Evolutionary conservation across 2,329 filamentous ascomycete genomes (phyloP), one percentile per base, ranked within the genome.

Genomic region (Diaporthe ampelina): DNA sequence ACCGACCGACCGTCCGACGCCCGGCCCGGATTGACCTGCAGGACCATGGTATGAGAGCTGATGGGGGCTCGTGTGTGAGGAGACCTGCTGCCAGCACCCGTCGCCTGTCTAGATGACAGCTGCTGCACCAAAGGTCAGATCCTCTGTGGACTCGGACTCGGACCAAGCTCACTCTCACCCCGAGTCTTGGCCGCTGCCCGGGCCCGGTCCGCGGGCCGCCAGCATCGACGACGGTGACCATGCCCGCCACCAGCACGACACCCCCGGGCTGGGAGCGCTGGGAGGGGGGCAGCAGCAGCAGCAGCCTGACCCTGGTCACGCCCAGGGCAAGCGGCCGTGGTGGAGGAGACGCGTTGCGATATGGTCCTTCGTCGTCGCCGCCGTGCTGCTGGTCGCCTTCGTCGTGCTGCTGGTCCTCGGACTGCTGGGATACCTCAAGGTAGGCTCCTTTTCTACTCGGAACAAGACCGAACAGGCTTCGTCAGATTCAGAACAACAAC

Each of bases 391-490:
- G 29, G 61, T 75, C 32, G 40, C 57, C 50, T 59, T 74, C 13
- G 73, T 75, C 61, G 63, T 76, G 57, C 58, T 76, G 73, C 65
- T 76, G 70, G 70, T 69, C 24, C 63, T 76, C 70, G 75, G 75
- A 35, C 57, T 75, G 48, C 70, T 73, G 57, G 75, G 75, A 45
- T 76, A 76, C 73, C 65, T 76, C 24, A 74, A 76, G 74, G 74
- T 76, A 74, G 74, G 74, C 68, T 48, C 52, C 40, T 68, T 74
- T 74, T 52, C 72, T 32, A 32, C 48, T 73, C 67, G 69, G n/a
- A 26, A 70, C 24, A 37, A 13, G 7, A 59, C 26, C 29, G n/a
- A 35, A 54, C 32, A 57, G 40, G 40, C 70, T 63, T 73, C 72
- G 58, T 73, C 72, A 43, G 35, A 32, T 19, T 29, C 70, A 35